Evolutionary conservation across 73 alveolate genomes (phyloP), one percentile per base, ranked within the genome.

Genomic region (Paramecium bursaria): DNA sequence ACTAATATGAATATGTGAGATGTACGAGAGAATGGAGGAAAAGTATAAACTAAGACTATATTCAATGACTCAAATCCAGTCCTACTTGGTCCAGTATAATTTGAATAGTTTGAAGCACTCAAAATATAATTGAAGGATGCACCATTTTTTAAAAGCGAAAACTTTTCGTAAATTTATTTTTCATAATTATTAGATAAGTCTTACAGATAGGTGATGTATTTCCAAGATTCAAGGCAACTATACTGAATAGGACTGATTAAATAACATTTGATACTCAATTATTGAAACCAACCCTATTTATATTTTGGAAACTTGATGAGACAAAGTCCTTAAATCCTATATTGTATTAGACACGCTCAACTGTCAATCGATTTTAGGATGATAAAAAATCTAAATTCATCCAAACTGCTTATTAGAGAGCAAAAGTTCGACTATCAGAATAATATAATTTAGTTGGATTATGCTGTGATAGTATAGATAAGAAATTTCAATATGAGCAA

Each of bases 41-140:
- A n/a, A 42, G 27, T 39, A 31, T 35, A 67, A 15, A 15, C 33
- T 3, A 67, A 67, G 44, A 25, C 60, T 6, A 39, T 67, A 25
- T 67, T 67, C 21, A 31, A 67, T 42, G 21, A 17, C 9, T 42
- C 17, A 29, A 9, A 39, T 67, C 82, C 82, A 15, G 55, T 67
- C 7, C 11, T 67, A 21, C 50, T 67, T 39, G 19, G 50, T 67
- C 82, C 82, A 15, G 33, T 53, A 21, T 42, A 25, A 42, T 57
- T 57, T 35, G 82, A 67, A 39, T 14, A 31, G 19, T 67, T 67
- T 67, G 82, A 67, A n/a, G n/a, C n/a, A n/a, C n/a, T n/a, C n/a
- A n/a, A 39, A 67, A 67, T 35, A 21, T 67, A 14, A 67, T 67
- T 15, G 17, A 3, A 1, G 35, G 60, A 0, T 42, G 33, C 4